These are phyloP conservation scores for Monosporascus sp. DNA, from an alignment of 2,329 filamentous ascomycete genomes.

Conservation along the genomic window DNA sequence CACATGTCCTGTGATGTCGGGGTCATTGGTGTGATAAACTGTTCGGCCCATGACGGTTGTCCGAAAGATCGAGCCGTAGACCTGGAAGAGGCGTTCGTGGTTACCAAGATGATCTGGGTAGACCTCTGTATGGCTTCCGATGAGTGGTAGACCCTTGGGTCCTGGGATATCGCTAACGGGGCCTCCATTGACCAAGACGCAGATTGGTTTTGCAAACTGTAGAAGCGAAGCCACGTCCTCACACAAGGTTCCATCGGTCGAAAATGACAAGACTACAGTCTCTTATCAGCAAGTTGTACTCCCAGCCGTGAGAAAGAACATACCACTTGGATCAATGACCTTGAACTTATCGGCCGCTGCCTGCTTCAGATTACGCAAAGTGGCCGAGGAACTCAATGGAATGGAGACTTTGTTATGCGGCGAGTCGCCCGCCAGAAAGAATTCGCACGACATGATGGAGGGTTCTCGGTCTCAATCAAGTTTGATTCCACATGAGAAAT, in stretches of 20 bases:
- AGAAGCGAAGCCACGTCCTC: conserved; percentile 24
- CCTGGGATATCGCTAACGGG: conserved; percentile 46
- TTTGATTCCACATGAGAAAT: too few relatives aligned
- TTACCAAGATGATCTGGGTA: conserved; percentile 56
- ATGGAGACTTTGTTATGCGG: too few relatives aligned
- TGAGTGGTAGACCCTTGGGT: conserved; percentile 40
- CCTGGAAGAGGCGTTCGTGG: conserved; percentile 47
- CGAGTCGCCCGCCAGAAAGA: too few relatives aligned
- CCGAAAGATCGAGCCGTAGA: conserved; percentile 47
- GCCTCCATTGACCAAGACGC: conserved; percentile 46
- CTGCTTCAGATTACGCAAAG: too few relatives aligned
- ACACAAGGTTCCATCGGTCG: conserved; percentile 30
- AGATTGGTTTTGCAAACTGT: too few relatives aligned
- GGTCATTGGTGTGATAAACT: conserved; percentile 48
- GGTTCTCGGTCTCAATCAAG: too few relatives aligned
- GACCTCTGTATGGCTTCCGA: conserved; percentile 51
- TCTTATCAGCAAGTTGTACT: too few relatives aligned
- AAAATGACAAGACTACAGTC: conserved; percentile 29
- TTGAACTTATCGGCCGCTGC: too few relatives aligned
- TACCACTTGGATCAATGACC: too few relatives aligned
- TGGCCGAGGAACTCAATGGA: too few relatives aligned
- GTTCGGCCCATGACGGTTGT: conserved; percentile 47
- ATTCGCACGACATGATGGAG: too few relatives aligned
- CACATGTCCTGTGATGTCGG: conserved; percentile 38
- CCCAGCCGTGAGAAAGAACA: too few relatives aligned